These are phyloP conservation scores for Penicillium psychrosexuale DNA, from an alignment of 2,329 filamentous ascomycete species.

Conservation along the genomic window DNA sequence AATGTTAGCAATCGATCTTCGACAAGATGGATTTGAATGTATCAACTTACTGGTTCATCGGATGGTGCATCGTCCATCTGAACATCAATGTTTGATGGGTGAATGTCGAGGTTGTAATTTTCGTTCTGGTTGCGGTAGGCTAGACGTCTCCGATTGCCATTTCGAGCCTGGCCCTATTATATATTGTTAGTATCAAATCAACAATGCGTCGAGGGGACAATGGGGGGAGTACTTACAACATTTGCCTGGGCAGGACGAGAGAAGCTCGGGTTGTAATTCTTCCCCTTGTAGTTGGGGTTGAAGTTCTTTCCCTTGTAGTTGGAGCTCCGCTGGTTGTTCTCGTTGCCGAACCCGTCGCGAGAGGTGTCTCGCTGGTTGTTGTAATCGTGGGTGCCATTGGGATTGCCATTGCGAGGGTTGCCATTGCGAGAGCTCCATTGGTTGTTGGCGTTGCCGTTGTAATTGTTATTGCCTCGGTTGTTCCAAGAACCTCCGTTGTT, in stretches of 20 bases:
- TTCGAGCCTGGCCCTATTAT: background rate
- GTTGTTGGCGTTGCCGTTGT: background rate
- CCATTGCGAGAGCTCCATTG: background rate
- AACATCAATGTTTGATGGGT: background rate
- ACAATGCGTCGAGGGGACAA: background rate
- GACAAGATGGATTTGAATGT: background rate
- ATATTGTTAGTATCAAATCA: background rate
- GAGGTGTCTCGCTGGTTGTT: background rate
- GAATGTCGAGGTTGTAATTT: background rate
- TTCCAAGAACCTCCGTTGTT: too few species aligned
- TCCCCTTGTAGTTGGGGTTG: background rate
- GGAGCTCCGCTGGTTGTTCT: background rate
- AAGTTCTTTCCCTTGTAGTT: slow-evolving; percentile 2
- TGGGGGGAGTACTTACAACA: background rate
- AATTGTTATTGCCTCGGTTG: background rate
- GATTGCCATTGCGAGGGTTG: too few species aligned
- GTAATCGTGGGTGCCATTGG: background rate
- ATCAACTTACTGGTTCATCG: slow-evolving; percentile 1
- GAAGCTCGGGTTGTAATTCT: background rate
- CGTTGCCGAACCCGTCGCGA: background rate
- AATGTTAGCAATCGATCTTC: background rate
- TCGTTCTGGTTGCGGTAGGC: background rate
- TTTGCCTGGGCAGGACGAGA: background rate
- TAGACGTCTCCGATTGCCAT: background rate
- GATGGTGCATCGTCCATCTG: background rate